phyloP scores from a whole-genome alignment of 257 asterid species.

The Solanum medicagineum region DNA sequence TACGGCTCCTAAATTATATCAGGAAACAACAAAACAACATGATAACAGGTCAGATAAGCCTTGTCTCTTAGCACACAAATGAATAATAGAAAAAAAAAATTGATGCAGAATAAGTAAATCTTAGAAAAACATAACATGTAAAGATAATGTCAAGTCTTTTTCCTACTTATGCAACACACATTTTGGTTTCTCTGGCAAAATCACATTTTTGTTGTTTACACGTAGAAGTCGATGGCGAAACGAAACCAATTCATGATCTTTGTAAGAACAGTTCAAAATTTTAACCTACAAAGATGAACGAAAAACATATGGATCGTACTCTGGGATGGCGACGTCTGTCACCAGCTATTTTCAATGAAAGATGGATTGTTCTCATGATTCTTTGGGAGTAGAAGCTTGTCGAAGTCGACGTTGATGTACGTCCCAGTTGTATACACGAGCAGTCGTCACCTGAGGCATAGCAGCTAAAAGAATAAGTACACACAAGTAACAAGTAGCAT shows the following conservation, averaged over 20 bases:
- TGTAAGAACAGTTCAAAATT: neutral
- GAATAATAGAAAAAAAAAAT: too few relatives aligned
- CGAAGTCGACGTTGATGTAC: conserved; percentile 75
- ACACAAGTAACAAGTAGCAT: neutral
- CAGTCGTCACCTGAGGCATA: conserved; percentile 65
- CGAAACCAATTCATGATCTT: neutral
- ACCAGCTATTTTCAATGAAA: neutral
- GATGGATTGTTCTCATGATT: conserved; percentile 12
- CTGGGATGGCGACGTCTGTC: neutral
- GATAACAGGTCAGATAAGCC: neutral
- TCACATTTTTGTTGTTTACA: neutral
- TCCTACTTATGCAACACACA: neutral
- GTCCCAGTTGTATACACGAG: conserved; percentile 95
- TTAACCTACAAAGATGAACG: neutral
- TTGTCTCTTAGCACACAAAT: neutral
- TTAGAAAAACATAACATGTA: neutral
- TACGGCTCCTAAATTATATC: neutral
- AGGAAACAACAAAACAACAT: neutral
- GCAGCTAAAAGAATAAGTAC: neutral
- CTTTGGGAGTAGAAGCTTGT: conserved; percentile 37
- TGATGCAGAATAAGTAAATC: neutral
- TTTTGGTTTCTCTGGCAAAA: neutral
- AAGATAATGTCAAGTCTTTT: neutral
- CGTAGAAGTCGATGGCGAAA: neutral
- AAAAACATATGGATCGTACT: neutral